Percentiles rank a stretch among this genome's conserved stretches.
Conservation (phyloP, 352 stramenopile genomes). For the Globisporangium cystogenes region DNA sequence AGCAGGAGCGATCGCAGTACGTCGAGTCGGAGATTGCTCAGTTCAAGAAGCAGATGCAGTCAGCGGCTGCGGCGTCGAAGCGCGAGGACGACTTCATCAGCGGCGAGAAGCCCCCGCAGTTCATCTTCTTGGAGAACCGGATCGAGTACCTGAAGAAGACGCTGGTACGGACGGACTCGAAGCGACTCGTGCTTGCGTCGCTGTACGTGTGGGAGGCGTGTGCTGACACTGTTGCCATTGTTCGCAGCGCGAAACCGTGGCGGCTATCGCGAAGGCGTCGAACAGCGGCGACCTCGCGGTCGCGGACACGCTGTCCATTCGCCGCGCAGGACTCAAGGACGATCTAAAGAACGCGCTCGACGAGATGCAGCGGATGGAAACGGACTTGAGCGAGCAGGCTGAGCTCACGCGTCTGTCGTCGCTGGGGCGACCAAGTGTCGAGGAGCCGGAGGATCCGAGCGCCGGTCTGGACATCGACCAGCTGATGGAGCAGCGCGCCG, state of each 20-base stretch:
- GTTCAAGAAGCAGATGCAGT: slow-evolving; percentile 63
- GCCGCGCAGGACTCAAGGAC: slow-evolving; percentile 56
- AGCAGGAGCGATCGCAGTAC: slow-evolving; percentile 43
- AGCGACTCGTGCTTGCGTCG: not conserved
- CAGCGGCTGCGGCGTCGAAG: slow-evolving; percentile 50
- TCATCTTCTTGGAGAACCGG: slow-evolving; percentile 77
- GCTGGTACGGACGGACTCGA: slow-evolving; percentile 27
- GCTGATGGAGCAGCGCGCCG: slow-evolving; percentile 35
- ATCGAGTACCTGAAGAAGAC: slow-evolving; percentile 62
- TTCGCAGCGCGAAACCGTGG: slow-evolving; percentile 48
- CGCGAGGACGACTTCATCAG: slow-evolving; percentile 78
- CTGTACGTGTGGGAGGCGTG: not conserved
- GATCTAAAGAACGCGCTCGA: slow-evolving; percentile 61
- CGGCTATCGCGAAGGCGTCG: slow-evolving; percentile 44
- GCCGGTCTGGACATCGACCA: slow-evolving; percentile 37
- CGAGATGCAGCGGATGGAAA: slow-evolving; percentile 68
- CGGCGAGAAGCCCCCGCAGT: slow-evolving; percentile 64
- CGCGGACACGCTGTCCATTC: slow-evolving; percentile 58
- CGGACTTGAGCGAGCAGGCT: slow-evolving; percentile 34
- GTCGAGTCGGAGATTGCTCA: slow-evolving; percentile 62
- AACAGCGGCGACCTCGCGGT: slow-evolving; percentile 49
- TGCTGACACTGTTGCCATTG: not conserved
- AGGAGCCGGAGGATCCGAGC: slow-evolving; percentile 6
- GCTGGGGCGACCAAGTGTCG: slow-evolving; percentile 21
- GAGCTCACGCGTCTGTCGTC: slow-evolving; percentile 18